phyloP scores from a whole-genome alignment of 169 alveolate genomes.

The Cryptosporidium bovis region DNA sequence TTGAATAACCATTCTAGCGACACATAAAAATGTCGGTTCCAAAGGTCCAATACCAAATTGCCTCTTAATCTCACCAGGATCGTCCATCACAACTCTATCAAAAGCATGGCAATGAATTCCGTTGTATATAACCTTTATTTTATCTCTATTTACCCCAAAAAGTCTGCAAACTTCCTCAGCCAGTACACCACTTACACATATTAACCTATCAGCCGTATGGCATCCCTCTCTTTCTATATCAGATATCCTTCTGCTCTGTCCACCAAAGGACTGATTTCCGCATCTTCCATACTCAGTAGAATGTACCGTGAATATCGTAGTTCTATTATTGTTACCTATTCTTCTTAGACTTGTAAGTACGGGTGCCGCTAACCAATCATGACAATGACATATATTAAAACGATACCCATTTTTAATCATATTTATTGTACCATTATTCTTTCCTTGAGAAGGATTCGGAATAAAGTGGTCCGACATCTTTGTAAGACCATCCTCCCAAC shows the following conservation, averaged over 20 bases:
- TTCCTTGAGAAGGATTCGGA: not conserved
- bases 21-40: constrained; percentile 84
- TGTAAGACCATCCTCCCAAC: constrained; percentile 76
- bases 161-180: constrained; percentile 80
- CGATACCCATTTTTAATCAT: constrained; percentile 33
- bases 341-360: constrained; percentile 77
- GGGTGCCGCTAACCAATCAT: constrained; percentile 84
- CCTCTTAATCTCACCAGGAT: constrained; percentile 75
- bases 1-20: constrained; percentile 84
- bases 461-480: constrained; percentile 35
- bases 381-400: constrained; percentile 83
- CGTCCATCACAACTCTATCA: constrained; percentile 79
- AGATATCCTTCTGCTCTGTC: constrained; percentile 81
- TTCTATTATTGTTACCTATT: constrained; percentile 72
- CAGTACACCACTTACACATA: constrained; percentile 83
- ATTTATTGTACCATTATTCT: constrained; percentile 9
- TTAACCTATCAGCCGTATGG: constrained; percentile 82
- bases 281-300: constrained; percentile 86
- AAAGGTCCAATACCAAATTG: constrained; percentile 81
- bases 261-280: constrained; percentile 83
- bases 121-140: constrained; percentile 77
- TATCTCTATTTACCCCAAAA: constrained; percentile 77
- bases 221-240: constrained; percentile 81
- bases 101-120: constrained; percentile 81
- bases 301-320: constrained; percentile 82